These are phyloP conservation scores for Typha latifolia DNA, from an alignment of 176 grass and related monocot species.

Conservation along the genomic window DNA sequence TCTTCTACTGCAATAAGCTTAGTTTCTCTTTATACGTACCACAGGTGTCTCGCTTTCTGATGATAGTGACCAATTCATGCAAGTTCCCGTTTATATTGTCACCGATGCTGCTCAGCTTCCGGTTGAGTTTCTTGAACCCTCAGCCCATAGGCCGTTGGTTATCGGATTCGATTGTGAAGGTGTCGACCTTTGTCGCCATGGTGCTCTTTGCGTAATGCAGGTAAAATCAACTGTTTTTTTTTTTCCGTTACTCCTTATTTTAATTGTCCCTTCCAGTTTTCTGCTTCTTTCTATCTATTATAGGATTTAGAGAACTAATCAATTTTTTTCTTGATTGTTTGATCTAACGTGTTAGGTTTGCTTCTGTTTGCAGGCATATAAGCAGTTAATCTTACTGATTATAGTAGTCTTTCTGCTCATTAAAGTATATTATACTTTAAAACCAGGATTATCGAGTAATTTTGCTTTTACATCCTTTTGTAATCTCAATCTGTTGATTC, in stretches of 20 bases:
- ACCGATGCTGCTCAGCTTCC: constrained; percentile 69
- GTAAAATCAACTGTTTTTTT: constrained; percentile 27
- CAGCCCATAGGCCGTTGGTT: constrained; percentile 39
- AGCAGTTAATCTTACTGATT: too few species aligned
- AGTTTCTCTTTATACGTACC: neutral
- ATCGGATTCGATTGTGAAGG: constrained; percentile 95
- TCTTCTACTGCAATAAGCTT: neutral
- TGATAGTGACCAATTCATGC: constrained; percentile 26
- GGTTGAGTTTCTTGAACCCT: constrained; percentile 76
- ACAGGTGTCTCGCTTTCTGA: constrained; percentile 30
- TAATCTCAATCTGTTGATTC: neutral
- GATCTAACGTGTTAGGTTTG: too few species aligned
- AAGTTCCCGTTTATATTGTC: constrained; percentile 47
- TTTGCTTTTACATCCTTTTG: neutral
- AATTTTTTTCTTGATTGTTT: too few species aligned
- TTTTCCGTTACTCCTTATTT: too few species aligned
- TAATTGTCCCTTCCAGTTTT: too few species aligned
- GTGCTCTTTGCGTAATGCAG: constrained; percentile 95
- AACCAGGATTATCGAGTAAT: neutral
- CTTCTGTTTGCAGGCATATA: too few species aligned
- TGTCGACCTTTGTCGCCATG: constrained; percentile 83
- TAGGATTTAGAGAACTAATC: too few species aligned
- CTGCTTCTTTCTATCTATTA: too few species aligned
- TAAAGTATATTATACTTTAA: too few species aligned
- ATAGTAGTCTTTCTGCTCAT: too few species aligned